These are phyloP conservation scores for Cenchrus fungigraminus DNA, from an alignment of 176 grass and related monocot genomes.

Conservation along the genomic window DNA sequence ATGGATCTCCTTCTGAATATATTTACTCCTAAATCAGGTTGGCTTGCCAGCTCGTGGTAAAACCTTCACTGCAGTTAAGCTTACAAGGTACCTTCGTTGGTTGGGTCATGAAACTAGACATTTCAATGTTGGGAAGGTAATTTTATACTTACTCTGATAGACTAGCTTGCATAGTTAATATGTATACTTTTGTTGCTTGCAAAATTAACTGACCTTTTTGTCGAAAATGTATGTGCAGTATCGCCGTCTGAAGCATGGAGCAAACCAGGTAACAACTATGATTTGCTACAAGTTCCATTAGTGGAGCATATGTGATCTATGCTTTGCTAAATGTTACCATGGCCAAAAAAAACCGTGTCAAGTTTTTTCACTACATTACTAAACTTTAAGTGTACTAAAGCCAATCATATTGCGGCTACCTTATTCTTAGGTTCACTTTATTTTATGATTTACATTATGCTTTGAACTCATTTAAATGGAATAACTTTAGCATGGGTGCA, in stretches of 20 bases:
- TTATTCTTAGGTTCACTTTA: not conserved
- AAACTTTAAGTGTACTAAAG: constrained; percentile 4
- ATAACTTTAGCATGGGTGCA: not conserved
- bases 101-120: constrained; percentile 98
- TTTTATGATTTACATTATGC: constrained; percentile 24
- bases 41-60: constrained; percentile 97
- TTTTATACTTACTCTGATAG: constrained; percentile 39
- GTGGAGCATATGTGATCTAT: constrained; percentile 15
- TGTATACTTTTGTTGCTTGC: constrained; percentile 34
- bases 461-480: not conserved
- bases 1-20: constrained; percentile 36
- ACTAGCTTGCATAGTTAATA: constrained; percentile 24
- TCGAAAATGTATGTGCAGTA: constrained; percentile 70
- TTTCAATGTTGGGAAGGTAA: constrained; percentile 99
- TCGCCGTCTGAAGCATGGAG: constrained; percentile 94
- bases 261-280: constrained; percentile 74
- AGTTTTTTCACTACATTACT: constrained; percentile 8
- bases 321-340: constrained; percentile 25
- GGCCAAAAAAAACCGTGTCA: constrained; percentile 19
- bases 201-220: constrained; percentile 33
- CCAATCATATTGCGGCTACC: not conserved
- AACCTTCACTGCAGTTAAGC: constrained; percentile 97
- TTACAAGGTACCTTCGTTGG: constrained; percentile 98
- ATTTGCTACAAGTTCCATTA: constrained; percentile 25
- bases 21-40: constrained; percentile 60